Conservation (phyloP, 331 rosid species). For the Rhamnella rubrinervis region DNA sequence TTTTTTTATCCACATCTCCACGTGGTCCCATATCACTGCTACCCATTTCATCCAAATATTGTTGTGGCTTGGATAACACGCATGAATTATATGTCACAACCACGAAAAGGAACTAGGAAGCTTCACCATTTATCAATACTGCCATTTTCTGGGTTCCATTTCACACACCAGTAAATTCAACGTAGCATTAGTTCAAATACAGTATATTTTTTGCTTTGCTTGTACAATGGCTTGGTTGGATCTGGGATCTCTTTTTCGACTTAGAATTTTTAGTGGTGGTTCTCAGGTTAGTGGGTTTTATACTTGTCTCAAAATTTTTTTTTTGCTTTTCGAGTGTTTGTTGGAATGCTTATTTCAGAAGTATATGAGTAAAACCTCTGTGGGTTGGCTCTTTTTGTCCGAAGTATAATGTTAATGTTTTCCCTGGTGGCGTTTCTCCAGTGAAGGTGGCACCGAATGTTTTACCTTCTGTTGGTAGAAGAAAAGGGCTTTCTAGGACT, state of each 20-base stretch:
- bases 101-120: neutral
- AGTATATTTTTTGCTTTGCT: conserved; percentile 23
- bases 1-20: no score
- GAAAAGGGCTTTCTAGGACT: neutral
- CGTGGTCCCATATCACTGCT: no score
- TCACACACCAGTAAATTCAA: conserved; percentile 5
- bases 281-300: conserved; percentile 46
- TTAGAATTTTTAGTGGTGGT: conserved; percentile 29
- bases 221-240: conserved; percentile 59
- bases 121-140: neutral
- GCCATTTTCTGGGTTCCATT: neutral
- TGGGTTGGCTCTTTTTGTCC: neutral
- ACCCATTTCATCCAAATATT: neutral
- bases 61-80: neutral
- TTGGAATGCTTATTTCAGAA: conserved; percentile 2
- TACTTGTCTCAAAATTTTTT: neutral
- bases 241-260: conserved; percentile 46
- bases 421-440: no score
- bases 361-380: neutral
- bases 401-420: no score
- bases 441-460: neutral
- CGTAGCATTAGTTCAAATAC: neutral
- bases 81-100: neutral
- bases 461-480: neutral
- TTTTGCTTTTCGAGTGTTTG: neutral